Evolutionary conservation across 495 filamentous ascomycete species (phyloP).

Genomic region (Aspergillus bertholletiae): DNA sequence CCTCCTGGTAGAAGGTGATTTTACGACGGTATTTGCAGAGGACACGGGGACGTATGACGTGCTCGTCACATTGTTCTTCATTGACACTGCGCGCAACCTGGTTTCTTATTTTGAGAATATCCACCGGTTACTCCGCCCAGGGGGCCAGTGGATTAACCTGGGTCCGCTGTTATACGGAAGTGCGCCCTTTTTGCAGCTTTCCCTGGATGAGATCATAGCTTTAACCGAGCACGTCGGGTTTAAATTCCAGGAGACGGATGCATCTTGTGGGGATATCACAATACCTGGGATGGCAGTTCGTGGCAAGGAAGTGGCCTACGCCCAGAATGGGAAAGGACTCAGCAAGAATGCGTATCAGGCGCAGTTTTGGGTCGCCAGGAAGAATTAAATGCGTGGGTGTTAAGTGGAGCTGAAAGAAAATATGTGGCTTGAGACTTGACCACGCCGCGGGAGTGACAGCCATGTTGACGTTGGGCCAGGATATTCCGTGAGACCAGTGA

Average conservation of each 20-base stretch:
- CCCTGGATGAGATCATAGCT: constrained; percentile 19
- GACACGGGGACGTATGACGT: constrained; percentile 29
- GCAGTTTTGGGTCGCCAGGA: constrained; percentile 21
- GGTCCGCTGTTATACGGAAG: constrained; percentile 35
- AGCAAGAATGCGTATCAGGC: constrained; percentile 25
- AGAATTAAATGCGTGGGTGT: too few relatives aligned
- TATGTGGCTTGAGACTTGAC: too few relatives aligned
- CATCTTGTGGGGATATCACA: constrained; percentile 7
- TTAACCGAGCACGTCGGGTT: constrained; percentile 16
- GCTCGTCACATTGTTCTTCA: constrained; percentile 47
- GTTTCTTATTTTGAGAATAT: constrained; percentile 42
- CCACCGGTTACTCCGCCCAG: constrained; percentile 29
- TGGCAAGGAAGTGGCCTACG: constrained; percentile 18
- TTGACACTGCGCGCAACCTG: constrained; percentile 47
- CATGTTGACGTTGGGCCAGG: too few relatives aligned
- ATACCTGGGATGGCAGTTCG: constrained; percentile 7
- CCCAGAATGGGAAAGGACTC: constrained; percentile 17
- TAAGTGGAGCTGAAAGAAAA: too few relatives aligned
- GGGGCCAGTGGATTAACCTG: constrained; percentile 45
- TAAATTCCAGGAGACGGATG: constrained; percentile 12
- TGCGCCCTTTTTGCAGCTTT: constrained; percentile 22
- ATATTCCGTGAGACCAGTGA: too few relatives aligned
- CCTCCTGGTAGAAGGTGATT: constrained; percentile 40
- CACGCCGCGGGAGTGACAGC: too few relatives aligned
- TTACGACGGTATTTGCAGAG: constrained; percentile 24